Evolutionary conservation across 148 eudicot genomes (phyloP).

Genomic region (Spergularia bocconei): DNA sequence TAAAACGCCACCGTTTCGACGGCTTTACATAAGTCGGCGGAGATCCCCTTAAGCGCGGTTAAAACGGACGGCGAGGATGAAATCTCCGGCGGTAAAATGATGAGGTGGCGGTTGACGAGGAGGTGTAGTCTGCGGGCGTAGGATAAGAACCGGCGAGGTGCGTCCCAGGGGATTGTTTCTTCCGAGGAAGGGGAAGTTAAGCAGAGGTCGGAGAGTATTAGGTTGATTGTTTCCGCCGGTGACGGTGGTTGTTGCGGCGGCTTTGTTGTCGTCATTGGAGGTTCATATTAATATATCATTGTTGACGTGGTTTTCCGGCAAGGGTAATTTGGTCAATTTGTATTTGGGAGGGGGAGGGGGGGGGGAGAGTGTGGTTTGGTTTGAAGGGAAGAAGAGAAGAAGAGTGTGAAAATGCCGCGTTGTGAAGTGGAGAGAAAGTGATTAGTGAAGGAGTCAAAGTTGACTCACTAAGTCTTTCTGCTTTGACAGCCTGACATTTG

Average conservation of each 20-base stretch:
- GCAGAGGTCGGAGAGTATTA: constrained; percentile 31
- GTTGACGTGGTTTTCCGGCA: constrained; percentile 1
- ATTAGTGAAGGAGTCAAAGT: constrained; percentile 22
- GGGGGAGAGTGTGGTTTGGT: neutral
- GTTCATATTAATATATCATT: no score
- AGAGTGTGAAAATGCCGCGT: constrained; percentile 26
- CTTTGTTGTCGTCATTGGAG: constrained; percentile 31
- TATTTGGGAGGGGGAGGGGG: neutral
- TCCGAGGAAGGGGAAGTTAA: constrained; percentile 15
- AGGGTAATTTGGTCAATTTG: neutral
- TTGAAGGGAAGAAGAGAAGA: no score
- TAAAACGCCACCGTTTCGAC: constrained; percentile 41
- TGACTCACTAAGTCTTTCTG: constrained; percentile 6
- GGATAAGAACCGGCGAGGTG: constrained; percentile 43
- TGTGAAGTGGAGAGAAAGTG: neutral
- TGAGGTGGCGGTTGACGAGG: constrained; percentile 32
- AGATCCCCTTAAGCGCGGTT: constrained; percentile 52
- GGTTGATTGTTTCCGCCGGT: constrained; percentile 34
- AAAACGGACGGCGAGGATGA: constrained; percentile 38
- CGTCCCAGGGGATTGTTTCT: constrained; percentile 40
- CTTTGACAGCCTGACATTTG: neutral
- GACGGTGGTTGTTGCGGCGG: constrained; percentile 18
- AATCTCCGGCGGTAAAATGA: constrained; percentile 27
- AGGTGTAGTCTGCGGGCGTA: constrained; percentile 48
- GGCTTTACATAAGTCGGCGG: constrained; percentile 41